A percentile compares a stretch with the other conserved stretches of the same genome.
phyloP scores from a whole-genome alignment of 202 grass and related monocot genomes.

The Elaeis oleifera region DNA sequence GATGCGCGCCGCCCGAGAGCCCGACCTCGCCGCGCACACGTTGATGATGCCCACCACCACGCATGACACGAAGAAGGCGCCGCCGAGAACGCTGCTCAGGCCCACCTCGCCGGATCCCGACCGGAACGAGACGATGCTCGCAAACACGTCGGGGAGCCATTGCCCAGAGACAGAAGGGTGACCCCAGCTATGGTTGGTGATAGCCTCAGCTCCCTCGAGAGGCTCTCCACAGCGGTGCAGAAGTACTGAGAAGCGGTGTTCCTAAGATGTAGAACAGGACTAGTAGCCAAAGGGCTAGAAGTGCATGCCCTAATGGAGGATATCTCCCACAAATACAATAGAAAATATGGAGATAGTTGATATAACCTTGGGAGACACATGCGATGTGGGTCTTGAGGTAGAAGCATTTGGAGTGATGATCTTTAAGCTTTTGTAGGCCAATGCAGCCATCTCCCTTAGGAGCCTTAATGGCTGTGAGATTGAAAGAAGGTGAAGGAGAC shows the following conservation, averaged over 20 bases:
- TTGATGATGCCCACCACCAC: slow-evolving; percentile 2
- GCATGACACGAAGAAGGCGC: slow-evolving; percentile 10
- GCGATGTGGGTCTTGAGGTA: slow-evolving; percentile 11
- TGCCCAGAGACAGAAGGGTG: background rate
- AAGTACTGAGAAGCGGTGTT: background rate
- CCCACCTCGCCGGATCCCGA: slow-evolving; percentile 1
- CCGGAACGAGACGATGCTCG: background rate
- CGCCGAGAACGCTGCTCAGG: slow-evolving; percentile 4
- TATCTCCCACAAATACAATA: slow-evolving; percentile 4
- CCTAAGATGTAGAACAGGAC: slow-evolving; percentile 1
- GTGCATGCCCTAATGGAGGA: background rate
- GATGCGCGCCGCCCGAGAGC: background rate
- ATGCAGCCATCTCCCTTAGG: slow-evolving; percentile 1
- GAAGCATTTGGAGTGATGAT: slow-evolving; percentile 5
- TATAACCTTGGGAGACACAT: slow-evolving; percentile 9
- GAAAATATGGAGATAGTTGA: slow-evolving; percentile 14
- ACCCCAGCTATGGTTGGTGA: slow-evolving; percentile 6
- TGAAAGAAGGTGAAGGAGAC: slow-evolving; percentile 14
- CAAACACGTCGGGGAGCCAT: slow-evolving; percentile 4
- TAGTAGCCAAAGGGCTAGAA: slow-evolving; percentile 1
- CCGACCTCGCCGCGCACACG: background rate
- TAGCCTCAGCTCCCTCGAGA: slow-evolving; percentile 3
- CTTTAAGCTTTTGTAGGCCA: slow-evolving; percentile 1
- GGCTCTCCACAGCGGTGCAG: slow-evolving; percentile 6
- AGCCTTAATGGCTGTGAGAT: slow-evolving; percentile 1